Percentiles rank a stretch among this genome's conserved stretches.
Conservation (phyloP, 2,329 filamentous ascomycete species). For the Myriosclerotinia duriaeana region DNA sequence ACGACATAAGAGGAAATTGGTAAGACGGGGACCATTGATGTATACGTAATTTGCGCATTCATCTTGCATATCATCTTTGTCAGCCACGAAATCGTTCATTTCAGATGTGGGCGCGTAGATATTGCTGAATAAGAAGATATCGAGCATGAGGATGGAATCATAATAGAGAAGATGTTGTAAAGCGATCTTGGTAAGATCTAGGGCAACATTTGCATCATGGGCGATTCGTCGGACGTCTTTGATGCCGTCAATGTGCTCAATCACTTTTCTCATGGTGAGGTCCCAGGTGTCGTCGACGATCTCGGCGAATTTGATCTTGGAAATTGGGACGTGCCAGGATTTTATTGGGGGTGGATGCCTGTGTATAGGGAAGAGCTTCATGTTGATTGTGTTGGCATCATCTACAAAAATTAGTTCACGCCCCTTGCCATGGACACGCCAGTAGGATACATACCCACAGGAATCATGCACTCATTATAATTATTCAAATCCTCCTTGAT, state of each 20-base stretch:
- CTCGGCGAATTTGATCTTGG: conserved; percentile 63
- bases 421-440: not conserved
- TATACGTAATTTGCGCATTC: conserved; percentile 83
- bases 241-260: conserved; percentile 85
- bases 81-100: conserved; percentile 75
- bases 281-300: conserved; percentile 71
- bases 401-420: conserved; percentile 51
- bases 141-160: conserved; percentile 82
- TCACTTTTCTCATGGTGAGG: conserved; percentile 74
- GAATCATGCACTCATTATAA: conserved; percentile 98
- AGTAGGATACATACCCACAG: conserved; percentile 66
- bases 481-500: conserved; percentile 88
- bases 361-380: conserved; percentile 89
- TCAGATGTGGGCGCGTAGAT: conserved; percentile 83
- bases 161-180: conserved; percentile 91
- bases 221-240: conserved; percentile 87
- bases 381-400: conserved; percentile 90
- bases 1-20: conserved; percentile 68
- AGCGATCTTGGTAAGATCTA: conserved; percentile 81
- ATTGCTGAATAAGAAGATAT: conserved; percentile 91
- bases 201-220: conserved; percentile 78
- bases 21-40: conserved; percentile 42
- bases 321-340: conserved; percentile 87
- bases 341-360: conserved; percentile 73
- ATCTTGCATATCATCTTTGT: conserved; percentile 71